Evolutionary conservation across 192 early-diverging fungal species (phyloP).

Genomic region (Haplosporangium gracile): DNA sequence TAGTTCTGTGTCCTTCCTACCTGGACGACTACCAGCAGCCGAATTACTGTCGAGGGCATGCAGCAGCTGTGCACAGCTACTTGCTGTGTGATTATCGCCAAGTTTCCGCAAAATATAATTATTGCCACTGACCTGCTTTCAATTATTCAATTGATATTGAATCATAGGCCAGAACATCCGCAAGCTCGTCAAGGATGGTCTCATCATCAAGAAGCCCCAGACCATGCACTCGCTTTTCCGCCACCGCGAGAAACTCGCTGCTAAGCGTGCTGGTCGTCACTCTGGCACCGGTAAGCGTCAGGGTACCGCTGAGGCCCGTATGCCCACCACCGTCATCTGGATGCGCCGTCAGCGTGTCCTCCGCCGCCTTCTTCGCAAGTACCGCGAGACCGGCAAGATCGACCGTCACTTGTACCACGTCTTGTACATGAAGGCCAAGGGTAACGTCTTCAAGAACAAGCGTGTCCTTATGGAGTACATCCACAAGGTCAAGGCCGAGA

Average conservation of each 20-base stretch:
- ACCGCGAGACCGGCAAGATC: constrained; percentile 98
- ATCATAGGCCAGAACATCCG: constrained; percentile 90
- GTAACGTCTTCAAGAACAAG: constrained; percentile 99
- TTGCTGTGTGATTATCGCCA: not conserved
- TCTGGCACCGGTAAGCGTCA: constrained; percentile 92
- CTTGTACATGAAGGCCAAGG: constrained; percentile 98
- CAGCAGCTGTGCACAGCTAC: not conserved
- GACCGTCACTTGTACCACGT: constrained; percentile 97
- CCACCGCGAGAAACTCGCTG: constrained; percentile 88
- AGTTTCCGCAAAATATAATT: not conserved
- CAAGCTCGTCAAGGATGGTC: constrained; percentile 97
- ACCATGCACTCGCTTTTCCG: constrained; percentile 93
- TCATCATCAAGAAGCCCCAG: constrained; percentile 95
- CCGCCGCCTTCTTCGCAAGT: constrained; percentile 94
- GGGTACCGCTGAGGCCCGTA: constrained; percentile 98
- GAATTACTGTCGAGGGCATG: not conserved
- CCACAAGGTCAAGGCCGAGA: constrained; percentile 99
- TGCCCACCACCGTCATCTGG: constrained; percentile 96
- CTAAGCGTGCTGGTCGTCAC: constrained; percentile 98
- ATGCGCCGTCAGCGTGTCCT: constrained; percentile 98
- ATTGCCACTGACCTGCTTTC: constrained; percentile 2
- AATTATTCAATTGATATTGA: not conserved
- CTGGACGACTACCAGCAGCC: not conserved
- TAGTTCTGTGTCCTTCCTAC: not conserved
- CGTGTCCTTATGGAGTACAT: constrained; percentile 99